Base-by-base conservation (phyloP, 176 grass and related monocot species). In the Oryza meyeriana region DNA sequence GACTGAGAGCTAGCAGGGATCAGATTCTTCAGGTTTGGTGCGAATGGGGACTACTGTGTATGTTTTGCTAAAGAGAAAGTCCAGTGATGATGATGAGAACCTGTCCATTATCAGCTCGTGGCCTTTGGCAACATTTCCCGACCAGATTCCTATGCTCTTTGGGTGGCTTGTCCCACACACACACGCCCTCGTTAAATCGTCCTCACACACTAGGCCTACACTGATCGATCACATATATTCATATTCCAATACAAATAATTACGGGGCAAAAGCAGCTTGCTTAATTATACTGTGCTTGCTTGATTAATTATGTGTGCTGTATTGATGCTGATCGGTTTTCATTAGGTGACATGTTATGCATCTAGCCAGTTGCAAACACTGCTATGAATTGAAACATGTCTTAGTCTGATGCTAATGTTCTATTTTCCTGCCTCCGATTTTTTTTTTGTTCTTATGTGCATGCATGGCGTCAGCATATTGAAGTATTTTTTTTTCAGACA, bases 261-360 rank as follows among this genome's bases (percentile, higher is more conserved):
- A 28, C 3, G 22, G 20, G 55, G 3, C 50, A 28, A 58, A 48
- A 79, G 20, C 8, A 72, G 64, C 30, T 27, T 20, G n/a, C 47
- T 68, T 40, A 55, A 55, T 55, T 55, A 55, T 55, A 17, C 17
- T n/a, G 6, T 22, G 20, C 2, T n/a, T n/a, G 52, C 52, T 57
- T 16, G 52, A 57, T 24, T 57, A 57, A 2, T 52, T 52, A 18
- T 55, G 50, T 78, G 66, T 39, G 64, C 28, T 87, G 38, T 52
- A 62, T 62, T 52, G 39, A 52, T 8, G 26, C 64, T 62, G 20
- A 59, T 41, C 29, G 25, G 16, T 72, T 67, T 71, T 34, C 64
- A 85, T 85, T 85, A 76, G 87, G 82, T 89, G 77, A n/a, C 2
- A 38, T 71, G 87, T 85, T 85, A 64, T 44, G 82, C 71, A 64